A percentile compares a stretch with the other conserved stretches of the same genome.
These are phyloP conservation scores for Suillus decipiens DNA, from an alignment of 768 basidiomycete genomes.

Conservation along the genomic window DNA sequence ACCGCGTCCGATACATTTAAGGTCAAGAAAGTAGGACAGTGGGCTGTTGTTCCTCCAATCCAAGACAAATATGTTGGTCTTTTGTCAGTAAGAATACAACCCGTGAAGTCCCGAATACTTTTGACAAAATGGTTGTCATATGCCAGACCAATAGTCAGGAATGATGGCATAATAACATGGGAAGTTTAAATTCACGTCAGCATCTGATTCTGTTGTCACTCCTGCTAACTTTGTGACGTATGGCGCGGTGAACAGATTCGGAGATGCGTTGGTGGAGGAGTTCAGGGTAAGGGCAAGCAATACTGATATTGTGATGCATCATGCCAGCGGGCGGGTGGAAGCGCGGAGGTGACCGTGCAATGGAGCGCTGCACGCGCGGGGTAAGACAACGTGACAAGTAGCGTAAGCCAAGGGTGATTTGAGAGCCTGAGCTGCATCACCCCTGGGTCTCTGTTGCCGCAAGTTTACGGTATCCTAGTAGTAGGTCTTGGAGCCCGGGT, in stretches of 20 bases:
- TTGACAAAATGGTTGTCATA: neutral
- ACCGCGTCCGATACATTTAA: neutral
- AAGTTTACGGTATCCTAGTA: neutral
- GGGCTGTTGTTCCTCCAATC: neutral
- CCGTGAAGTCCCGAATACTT: neutral
- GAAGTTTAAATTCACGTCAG: neutral
- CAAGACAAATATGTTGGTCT: neutral
- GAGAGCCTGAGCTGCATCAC: neutral
- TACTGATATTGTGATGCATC: neutral
- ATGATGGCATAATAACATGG: neutral
- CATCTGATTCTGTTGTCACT: neutral
- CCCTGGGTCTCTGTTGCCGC: neutral
- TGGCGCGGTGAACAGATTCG: neutral
- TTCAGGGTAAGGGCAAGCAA: neutral
- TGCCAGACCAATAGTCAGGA: slow-evolving; percentile 3
- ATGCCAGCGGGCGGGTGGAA: neutral
- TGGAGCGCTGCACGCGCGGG: neutral
- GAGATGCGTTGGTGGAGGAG: neutral
- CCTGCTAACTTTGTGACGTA: neutral
- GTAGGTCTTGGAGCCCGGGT: neutral
- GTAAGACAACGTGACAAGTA: neutral
- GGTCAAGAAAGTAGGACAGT: neutral
- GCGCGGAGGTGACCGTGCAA: neutral
- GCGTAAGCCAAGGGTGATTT: neutral
- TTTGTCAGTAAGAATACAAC: neutral